These are phyloP conservation scores for Solanum peruvianum DNA, from an alignment of 257 asterid species.

Conservation along the genomic window DNA sequence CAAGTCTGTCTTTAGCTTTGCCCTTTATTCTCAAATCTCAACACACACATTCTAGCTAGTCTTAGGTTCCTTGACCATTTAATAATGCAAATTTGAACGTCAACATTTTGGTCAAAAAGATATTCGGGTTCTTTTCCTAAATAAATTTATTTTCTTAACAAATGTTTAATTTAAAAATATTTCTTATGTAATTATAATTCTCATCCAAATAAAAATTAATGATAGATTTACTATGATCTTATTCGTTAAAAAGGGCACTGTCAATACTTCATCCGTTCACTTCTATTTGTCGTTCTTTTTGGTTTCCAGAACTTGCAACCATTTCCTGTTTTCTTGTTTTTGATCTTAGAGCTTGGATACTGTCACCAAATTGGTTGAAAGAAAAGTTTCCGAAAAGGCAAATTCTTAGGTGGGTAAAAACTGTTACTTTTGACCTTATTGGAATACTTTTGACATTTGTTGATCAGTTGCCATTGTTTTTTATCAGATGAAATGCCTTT, in stretches of 20 bases:
- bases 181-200: too few species aligned
- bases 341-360: slow-evolving; percentile 58
- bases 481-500: slow-evolving; percentile 64
- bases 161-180: too few species aligned
- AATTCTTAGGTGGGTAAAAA: slow-evolving; percentile 49
- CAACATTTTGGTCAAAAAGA: too few species aligned
- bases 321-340: background rate
- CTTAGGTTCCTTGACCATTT: too few species aligned
- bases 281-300: background rate
- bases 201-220: too few species aligned
- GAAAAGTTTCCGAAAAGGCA: slow-evolving; percentile 67
- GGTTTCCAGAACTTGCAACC: background rate
- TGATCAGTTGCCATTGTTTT: background rate
- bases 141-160: too few species aligned
- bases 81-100: too few species aligned
- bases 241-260: background rate
- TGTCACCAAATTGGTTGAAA: slow-evolving; percentile 80
- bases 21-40: too few species aligned
- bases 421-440: background rate
- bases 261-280: background rate
- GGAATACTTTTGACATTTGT: background rate
- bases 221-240: too few species aligned
- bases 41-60: too few species aligned
- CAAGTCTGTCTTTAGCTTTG: too few species aligned
- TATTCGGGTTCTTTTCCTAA: too few species aligned